Base-by-base conservation (phyloP, 345 rosid genomes). In the Excoecaria cochinchinensis region DNA sequence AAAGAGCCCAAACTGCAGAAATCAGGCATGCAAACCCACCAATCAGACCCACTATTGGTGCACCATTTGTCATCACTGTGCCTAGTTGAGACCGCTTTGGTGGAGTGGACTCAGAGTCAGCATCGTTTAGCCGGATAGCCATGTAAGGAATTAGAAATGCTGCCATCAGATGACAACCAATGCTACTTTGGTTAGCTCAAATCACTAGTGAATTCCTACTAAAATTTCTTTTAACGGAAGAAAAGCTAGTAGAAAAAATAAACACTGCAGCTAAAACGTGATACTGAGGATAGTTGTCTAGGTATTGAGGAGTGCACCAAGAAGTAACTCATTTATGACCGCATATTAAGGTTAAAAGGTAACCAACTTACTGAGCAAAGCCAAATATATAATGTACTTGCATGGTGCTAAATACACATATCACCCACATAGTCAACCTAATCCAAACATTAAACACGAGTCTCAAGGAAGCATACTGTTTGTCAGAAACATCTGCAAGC, bases 401-500 rank as follows among this genome's bases (percentile, higher is more conserved):
- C 19, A 6, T 3, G 7, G 55, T 22, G 12, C 16, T 13, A 39
- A 19, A 39, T 60, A 42, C 13, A 15, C 17, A 13, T 10, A 17
- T 48, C 4, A 70, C 12, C 22, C 4, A 58, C 3, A 39, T 19
- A 6, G 50, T 50, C 64, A 69, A 38, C 55, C 15, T 38, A 72
- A 71, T 64, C 38, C 63, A n/a, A 14, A n/a, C 21, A 25, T 11
- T 4, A 72, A 78, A 38, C 22, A 71, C 36, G 74, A 75, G 76
- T 67, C 62, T 50, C 24, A 71, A 73, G 48, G 70, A 74, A 83
- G 53, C 84, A 64, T 86, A 90, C 99, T 84, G 86, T 95, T 92
- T 66, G 98, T 92, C 58, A 95, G 96, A 89, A 95, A 95, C 99
- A 95, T 92, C 91, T 91, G 97, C 70, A 88, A 78, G 55, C 93